phyloP scores from a whole-genome alignment of 73 alveolate species.

The Tetrahymena thermophila region DNA sequence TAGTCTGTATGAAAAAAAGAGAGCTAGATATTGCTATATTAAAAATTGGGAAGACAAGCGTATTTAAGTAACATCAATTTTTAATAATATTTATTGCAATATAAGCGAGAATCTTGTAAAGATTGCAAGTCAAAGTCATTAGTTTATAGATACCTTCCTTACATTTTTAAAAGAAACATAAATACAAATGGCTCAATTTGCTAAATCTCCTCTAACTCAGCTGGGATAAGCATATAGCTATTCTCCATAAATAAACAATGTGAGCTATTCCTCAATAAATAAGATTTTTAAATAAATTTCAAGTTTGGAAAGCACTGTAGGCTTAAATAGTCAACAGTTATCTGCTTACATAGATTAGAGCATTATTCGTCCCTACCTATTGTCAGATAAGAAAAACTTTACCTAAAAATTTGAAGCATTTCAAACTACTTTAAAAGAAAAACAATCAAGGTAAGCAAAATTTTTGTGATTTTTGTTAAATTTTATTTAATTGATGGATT shows the following conservation, averaged over 20 bases:
- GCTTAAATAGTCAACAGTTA: neutral
- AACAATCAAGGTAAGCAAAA: neutral
- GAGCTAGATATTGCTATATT: neutral
- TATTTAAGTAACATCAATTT: neutral
- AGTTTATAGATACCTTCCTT: neutral
- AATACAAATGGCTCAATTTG: neutral
- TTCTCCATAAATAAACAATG: neutral
- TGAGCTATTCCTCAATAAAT: neutral
- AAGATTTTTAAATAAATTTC: neutral
- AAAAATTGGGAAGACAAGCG: neutral
- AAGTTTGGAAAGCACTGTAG: neutral
- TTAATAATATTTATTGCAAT: neutral
- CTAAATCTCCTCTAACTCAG: neutral
- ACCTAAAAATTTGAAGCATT: neutral
- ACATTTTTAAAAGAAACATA: neutral
- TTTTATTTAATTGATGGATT: no score
- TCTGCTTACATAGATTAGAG: neutral
- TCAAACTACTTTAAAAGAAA: neutral
- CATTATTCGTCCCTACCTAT: neutral
- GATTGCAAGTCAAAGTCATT: neutral
- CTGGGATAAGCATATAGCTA: neutral
- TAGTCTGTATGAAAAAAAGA: neutral
- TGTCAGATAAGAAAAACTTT: neutral
- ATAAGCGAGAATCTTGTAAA: neutral
- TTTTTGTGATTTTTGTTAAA: neutral